Evolutionary conservation across 192 early-diverging fungal genomes (phyloP).

Genomic region (Nowakowskiella sp.): DNA sequence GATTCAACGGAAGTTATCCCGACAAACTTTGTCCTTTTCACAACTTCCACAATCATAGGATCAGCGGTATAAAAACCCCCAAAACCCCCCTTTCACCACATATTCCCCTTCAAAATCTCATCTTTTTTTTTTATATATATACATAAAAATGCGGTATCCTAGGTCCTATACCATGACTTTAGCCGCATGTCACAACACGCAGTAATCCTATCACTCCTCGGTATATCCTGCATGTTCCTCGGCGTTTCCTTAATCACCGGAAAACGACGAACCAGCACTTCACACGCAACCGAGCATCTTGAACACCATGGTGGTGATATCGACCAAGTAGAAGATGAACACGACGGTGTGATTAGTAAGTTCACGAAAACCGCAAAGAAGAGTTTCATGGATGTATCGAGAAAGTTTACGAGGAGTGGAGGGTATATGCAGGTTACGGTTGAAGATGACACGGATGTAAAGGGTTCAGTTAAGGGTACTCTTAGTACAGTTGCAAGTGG

Average conservation of each 20-base stretch:
- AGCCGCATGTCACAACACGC: neutral
- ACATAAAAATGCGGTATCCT: too few relatives aligned
- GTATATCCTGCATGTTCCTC: slow-evolving; percentile 52
- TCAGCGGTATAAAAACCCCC: slow-evolving; percentile 55
- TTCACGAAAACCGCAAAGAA: too few relatives aligned
- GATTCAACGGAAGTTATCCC: slow-evolving; percentile 53
- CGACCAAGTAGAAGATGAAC: too few relatives aligned
- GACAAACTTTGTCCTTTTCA: slow-evolving; percentile 70
- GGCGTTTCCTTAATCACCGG: slow-evolving; percentile 66
- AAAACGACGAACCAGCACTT: slow-evolving; percentile 24
- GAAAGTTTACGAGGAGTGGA: too few relatives aligned
- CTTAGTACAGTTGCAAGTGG: too few relatives aligned
- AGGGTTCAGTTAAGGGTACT: too few relatives aligned
- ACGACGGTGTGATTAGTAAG: too few relatives aligned
- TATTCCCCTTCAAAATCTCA: too few relatives aligned
- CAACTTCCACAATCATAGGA: slow-evolving; percentile 60
- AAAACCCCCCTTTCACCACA: slow-evolving; percentile 23
- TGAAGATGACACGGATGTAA: too few relatives aligned
- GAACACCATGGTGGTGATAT: neutral
- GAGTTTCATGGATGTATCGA: too few relatives aligned
- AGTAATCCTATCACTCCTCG: slow-evolving; percentile 39
- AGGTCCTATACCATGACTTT: slow-evolving; percentile 21
- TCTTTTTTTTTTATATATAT: too few relatives aligned
- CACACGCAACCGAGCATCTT: neutral
- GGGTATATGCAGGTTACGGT: too few relatives aligned